Evolutionary conservation across 1,284 basidiomycete species (phyloP), one percentile per base, ranked within the genome.

Genomic region (Ustilago curta): DNA sequence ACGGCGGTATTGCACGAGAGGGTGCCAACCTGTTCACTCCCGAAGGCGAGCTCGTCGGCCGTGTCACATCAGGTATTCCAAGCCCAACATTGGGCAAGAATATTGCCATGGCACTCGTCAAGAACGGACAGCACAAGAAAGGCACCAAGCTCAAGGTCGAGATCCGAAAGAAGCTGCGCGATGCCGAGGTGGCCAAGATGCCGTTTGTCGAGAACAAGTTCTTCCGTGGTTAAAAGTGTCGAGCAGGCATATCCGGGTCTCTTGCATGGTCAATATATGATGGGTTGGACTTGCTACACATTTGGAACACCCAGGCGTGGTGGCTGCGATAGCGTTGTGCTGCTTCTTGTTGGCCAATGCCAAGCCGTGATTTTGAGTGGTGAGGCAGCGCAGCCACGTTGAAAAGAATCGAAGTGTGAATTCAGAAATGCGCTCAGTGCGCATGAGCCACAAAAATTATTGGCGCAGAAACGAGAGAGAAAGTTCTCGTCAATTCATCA

Each of bases 51-150:
- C 25, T 69, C 60, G 50, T 72, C 29, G 79, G 78, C 57, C 90
- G 92, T 12, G 89, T 98, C 40, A 98, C 96, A 0, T 97, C 94
- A 0, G 96, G 96, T 54, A 97, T 98, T 68, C 97, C 97, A 8
- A 95, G 94, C 1, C 95, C 95, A 0, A 92, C 94, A 1, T 87
- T 95, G 1, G 91, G 90, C 4, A 91, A 91, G 85, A 97, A 99
- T 86, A 93, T 99, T 80, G 94, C 95, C 8, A 99, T 99, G 96
- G 96, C 91, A 0, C 96, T 97, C 81, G 89, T 98, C 52, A 55
- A 79, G 59, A 85, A 85, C 31, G 94, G 94, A 0, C 90, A 88
- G 85, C 94, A 97, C 87, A 97, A 95, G 87, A 94, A 93, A 85
- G 94, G 93, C 8, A 97, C 93, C 0, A 89, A 91, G 82, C 86